A percentile compares a stretch with the other conserved stretches of the same genome.
phyloP scores from a whole-genome alignment of 2,329 filamentous ascomycete species.

The Keithomyces neogunnii region DNA sequence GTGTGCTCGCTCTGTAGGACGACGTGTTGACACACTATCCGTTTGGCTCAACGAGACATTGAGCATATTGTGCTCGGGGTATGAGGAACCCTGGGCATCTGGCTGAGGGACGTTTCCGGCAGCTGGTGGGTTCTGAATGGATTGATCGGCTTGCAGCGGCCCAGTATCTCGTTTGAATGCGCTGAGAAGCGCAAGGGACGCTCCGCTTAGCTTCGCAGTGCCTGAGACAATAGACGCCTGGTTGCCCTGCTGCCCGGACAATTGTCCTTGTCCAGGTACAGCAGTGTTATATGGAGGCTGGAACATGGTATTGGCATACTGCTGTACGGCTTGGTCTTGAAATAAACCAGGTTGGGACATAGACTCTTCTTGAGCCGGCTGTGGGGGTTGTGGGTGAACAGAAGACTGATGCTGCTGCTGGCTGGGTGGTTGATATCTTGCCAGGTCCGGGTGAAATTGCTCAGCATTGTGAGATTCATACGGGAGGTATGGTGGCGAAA shows the following conservation, averaged over 20 bases:
- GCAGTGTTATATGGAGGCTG: background rate
- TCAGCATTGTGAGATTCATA: conserved; percentile 10
- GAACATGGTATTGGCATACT: background rate
- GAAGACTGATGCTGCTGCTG: conserved; percentile 17
- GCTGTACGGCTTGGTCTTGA: conserved; percentile 13
- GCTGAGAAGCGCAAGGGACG: conserved; percentile 35
- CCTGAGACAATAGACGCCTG: conserved; percentile 4
- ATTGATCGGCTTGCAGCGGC: conserved; percentile 6
- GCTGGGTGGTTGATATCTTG: conserved; percentile 14
- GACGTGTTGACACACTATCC: background rate
- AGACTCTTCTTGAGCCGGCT: conserved; percentile 42
- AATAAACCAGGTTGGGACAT: conserved; percentile 33
- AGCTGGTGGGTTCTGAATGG: background rate
- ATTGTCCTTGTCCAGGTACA: background rate
- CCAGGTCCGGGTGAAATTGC: conserved; percentile 11
- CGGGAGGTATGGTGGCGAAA: conserved; percentile 8
- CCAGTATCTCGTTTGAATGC: conserved; percentile 30
- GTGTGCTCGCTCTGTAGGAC: conserved; percentile 7
- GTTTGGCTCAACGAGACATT: background rate
- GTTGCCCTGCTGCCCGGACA: conserved; percentile 4
- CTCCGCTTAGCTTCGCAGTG: conserved; percentile 26
- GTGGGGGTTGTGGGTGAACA: conserved; percentile 40
- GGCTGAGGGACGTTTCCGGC: background rate
- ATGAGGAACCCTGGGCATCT: background rate
- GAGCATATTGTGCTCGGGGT: background rate